Base-by-base conservation (phyloP, 345 rosid genomes). In the Psidium guajava region DNA sequence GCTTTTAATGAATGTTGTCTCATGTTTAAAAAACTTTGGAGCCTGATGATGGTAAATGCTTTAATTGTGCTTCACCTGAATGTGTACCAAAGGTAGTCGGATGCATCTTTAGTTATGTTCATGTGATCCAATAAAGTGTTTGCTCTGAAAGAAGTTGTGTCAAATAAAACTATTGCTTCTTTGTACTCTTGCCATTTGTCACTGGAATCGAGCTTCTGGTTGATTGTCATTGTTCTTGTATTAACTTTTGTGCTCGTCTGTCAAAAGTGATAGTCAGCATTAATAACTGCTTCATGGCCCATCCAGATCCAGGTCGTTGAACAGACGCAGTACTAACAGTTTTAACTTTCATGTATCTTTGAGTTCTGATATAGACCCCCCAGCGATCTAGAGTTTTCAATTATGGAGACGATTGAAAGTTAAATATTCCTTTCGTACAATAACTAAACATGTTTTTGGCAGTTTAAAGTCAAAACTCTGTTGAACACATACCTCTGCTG, bases 1-100 rank as follows among this genome's bases (percentile, higher is more conserved):
- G 83, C 36, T 44, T 52, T 18, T 50, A 5, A 22, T 44, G 36
- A 81, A 14, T 42, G 36, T 27, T 83, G 16, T 42, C 49, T 83
- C 49, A 36, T 55, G 51, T 51, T 14, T 8, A 51, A 21, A 82
- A 77, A 55, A 83, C 9, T 53, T 53, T 53, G n/a, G 58, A 25
- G 22, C 12, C 40, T 18, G 36, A 83, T 84, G 44, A 61, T 25
- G 44, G 44, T 32, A 69, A 69, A 20, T 47, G 58, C 74, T 28
- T 54, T 52, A 27, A 40, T 10, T 0, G 83, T 58, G 82, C 22
- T 64, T 84, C 89, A 95, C 97, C 94, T 90, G 88, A 86, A 89
- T 56, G 88, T 90, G 86, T 95, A 94, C 98, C 98, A 96, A 73
- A 96, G 95, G 83, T 96, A 96, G 90, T 96, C 98, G 61, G 98